Conservation (phyloP, 108 stramenopile species). For the Ochromonas danica region DNA sequence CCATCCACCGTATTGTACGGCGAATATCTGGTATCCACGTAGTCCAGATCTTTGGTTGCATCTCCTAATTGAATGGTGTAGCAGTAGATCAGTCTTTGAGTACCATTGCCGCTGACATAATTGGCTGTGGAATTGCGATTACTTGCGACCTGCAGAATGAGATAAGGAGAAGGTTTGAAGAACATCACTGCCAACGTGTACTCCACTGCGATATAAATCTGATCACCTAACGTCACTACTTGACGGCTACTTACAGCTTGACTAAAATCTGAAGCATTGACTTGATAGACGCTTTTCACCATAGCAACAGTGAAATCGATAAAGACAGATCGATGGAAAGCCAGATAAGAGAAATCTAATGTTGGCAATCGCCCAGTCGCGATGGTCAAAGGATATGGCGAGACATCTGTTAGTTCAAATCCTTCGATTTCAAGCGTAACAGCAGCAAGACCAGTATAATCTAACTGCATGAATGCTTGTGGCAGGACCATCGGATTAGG, state of each 20-base stretch:
- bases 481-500: not conserved
- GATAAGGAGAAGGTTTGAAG: conserved; percentile 3
- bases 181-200: conserved; percentile 27
- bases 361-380: not conserved
- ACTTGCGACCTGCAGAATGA: not conserved
- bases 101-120: conserved; percentile 7
- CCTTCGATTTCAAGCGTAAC: not conserved
- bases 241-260: not conserved
- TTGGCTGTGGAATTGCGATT: not conserved
- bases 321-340: not conserved
- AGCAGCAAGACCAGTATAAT: conserved; percentile 3
- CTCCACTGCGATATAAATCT: not conserved
- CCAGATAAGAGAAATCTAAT: not conserved
- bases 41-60: conserved; percentile 3
- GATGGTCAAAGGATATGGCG: not conserved
- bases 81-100: not conserved
- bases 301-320: not conserved
- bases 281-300: not conserved
- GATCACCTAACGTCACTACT: conserved; percentile 7
- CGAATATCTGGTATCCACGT: conserved; percentile 9
- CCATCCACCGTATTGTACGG: not conserved
- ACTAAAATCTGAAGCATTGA: no score
- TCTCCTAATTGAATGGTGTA: conserved; percentile 20
- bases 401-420: not conserved
- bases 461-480: not conserved